Evolutionary conservation across 345 rosid species (phyloP), one percentile per base, ranked within the genome.

Genomic region (Moringa oleifera): DNA sequence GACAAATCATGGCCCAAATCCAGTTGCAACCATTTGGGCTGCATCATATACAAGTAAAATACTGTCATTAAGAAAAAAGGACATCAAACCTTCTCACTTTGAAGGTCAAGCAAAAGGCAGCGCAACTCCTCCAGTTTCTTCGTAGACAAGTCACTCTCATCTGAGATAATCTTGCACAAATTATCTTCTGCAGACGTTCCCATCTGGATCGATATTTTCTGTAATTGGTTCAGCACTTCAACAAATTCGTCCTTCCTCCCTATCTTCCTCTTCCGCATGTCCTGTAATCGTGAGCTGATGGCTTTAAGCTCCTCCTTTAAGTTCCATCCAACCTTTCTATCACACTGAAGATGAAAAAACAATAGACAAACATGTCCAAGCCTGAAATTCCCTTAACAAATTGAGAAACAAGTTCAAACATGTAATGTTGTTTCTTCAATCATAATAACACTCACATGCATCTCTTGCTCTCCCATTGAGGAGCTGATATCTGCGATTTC

Each of bases 11-110:
- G n/a, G n/a, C 5, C 37, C 37, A 33, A 33, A 33, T 11, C 37
- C 37, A 11, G 5, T 11, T 4, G 5, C 37, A 33, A 5, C 37
- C 37, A 5, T 33, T 41, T 41, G 47, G 47, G 12, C 12, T 15
- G 47, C 47, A 7, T 5, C 47, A 4, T 41, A 41, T 4, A 2
- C 47, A 41, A 7, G 12, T 4, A 1, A 41, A 41, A 7, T 7
- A 33, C n/a, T n/a, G n/a, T n/a, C n/a, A n/a, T 0, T 25, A 36
- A 49, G 51, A 6, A 24, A 23, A 15, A 28, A 56, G 54, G 2
- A 46, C 23, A 66, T 5, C 6, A 33, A 33, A 82, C 96, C 86
- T 83, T 88, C 70, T 85, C 92, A 53, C 77, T 73, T 62, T 80
- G 83, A 46, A 83, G 80, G 24, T 76, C 74, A 53, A 58, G 57